These are phyloP conservation scores for Saprolegnia diclina DNA, from an alignment of 352 stramenopile genomes.

Conservation along the genomic window DNA sequence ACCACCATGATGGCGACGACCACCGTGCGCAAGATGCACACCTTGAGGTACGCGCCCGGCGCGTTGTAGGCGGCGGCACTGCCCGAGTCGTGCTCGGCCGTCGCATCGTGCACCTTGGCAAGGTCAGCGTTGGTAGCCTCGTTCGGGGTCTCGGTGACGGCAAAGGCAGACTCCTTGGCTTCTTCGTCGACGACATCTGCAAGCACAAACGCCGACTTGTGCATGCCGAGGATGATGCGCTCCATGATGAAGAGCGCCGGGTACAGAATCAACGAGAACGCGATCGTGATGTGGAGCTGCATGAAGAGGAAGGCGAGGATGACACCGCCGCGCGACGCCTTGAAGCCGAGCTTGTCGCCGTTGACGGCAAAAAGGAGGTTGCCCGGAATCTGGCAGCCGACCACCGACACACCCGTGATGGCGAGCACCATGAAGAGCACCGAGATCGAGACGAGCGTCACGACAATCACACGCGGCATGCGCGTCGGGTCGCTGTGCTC, in stretches of 20 bases:
- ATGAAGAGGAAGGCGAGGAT: slow-evolving; percentile 16
- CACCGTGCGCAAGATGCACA: slow-evolving; percentile 38
- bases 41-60: slow-evolving; percentile 10
- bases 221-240: slow-evolving; percentile 26
- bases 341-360: slow-evolving; percentile 11
- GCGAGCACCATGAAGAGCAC: slow-evolving; percentile 11
- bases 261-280: slow-evolving; percentile 20
- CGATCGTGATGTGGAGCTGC: slow-evolving; percentile 26
- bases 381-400: slow-evolving; percentile 24
- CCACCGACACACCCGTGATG: neutral
- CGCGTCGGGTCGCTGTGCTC: slow-evolving; percentile 22
- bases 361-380: slow-evolving; percentile 26
- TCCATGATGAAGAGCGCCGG: slow-evolving; percentile 20
- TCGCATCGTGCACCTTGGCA: neutral
- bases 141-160: neutral
- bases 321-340: neutral
- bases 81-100: neutral
- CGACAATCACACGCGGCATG: slow-evolving; percentile 22
- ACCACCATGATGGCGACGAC: slow-evolving; percentile 47
- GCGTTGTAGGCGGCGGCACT: neutral
- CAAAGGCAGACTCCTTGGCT: neutral
- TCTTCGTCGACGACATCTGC: too few species aligned
- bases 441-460: slow-evolving; percentile 16
- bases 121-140: too few species aligned
- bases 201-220: neutral